Evolutionary conservation across 495 filamentous ascomycete species (phyloP), one percentile per base, ranked within the genome.

Genomic region (Staphylotrichum longicolle): DNA sequence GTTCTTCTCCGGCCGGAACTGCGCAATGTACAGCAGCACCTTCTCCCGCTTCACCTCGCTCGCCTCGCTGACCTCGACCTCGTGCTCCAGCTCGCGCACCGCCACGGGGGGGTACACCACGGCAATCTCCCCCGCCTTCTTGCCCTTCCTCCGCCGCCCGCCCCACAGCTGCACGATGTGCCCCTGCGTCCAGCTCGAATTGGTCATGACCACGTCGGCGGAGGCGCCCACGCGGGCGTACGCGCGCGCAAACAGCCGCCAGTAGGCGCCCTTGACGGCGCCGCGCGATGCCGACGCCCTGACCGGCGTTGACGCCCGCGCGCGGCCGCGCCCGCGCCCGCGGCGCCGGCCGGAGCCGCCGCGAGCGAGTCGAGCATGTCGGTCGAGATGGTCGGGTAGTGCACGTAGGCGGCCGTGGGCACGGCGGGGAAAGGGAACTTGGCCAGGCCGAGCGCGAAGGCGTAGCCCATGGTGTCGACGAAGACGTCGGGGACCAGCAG

Each of bases 401-500:
- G 94, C 3, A 98, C 93, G 69, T 98, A 98, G 12, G 94, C 94
- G 40, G 82, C 91, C 3, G 91, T 95, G 4, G 95, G 92, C 20
- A 97, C 85, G 12, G 76, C 70, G 1, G 82, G 87, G 75, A 98
- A 97, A 27, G 97, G 81, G 49, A 86, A 82, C 68, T 93, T 95
- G 75, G 82, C 86, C 11, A 96, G 76, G 5, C 89, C 90, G 10
- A 96, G 80, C 3, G 89, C 82, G 72, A 98, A 98, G 27, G 93
- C 91, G 72, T 98, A 98, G 65, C 94, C 94, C 93, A 98, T 96
- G 6, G 94, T 98, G 70, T 98, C 94, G 66, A 98, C 81, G 66
- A 96, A 96, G 54, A 98, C 83, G 70, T 98, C 95, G 0, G 94
- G 95, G 2, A 91, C 90, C 3, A 98, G 80, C 10, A 96, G 85